Base-by-base conservation (phyloP, 2,329 filamentous ascomycete species). In the Huntiella abstrusa region DNA sequence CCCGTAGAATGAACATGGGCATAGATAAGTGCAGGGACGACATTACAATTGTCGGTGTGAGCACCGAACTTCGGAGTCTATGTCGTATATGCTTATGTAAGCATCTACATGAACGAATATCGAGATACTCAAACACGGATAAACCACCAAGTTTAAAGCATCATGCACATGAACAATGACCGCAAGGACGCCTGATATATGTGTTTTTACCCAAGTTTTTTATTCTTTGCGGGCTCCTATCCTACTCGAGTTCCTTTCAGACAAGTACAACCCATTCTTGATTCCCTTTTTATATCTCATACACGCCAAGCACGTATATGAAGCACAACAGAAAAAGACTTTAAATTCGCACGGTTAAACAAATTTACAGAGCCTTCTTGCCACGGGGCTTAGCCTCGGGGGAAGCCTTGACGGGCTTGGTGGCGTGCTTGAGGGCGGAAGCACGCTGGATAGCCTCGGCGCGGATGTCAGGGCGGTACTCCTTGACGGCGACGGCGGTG, bases 381-480 rank as follows among this genome's bases (percentile, higher is more conserved):
- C 87, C 86, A 60, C 85, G 75, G 57, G 71, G 70, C 77, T 93
- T 92, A 60, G 65, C 62, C 67, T 78, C 77, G 57, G 75, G 75
- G 53, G 69, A 66, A 52, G 80, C 72, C 79, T 92, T 92, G 67
- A 80, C 76, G 56, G 79, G 68, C 62, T 72, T 73, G 75, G 92
- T 82, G 57, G 81, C 77, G 60, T 72, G 71, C 65, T 80, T 82
- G 70, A 94, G 75, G 59, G 86, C 85, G 59, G 80, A 86, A 61
- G 82, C 85, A 60, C 91, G 84, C 66, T 85, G 71, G 59, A 96
- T 79, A 58, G 88, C 87, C 59, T 71, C 71, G 59, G 74, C 67
- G 57, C 80, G 80, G 65, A 87, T 73, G 63, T 88, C 83, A 58
- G 73, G 59, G 58, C 83, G 83, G 80, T 96, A 98, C 61, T 79